Evolutionary conservation across 306 rosid genomes (phyloP), one percentile per base, ranked within the genome.

Genomic region (Cicer pinnatifidum): DNA sequence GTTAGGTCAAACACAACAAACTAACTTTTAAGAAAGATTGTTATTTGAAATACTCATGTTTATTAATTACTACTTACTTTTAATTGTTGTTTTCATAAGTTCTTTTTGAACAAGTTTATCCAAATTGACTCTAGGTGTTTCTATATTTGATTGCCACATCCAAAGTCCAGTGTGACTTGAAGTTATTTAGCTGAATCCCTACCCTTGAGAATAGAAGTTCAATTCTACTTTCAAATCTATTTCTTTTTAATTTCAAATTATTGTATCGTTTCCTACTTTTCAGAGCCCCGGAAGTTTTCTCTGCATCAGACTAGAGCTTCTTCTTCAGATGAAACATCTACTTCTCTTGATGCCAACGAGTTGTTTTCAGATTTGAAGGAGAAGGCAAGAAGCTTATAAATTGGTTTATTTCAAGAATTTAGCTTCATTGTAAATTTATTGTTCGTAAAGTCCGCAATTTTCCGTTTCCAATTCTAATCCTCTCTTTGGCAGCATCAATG

Each of bases 301-400:
- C 78, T 81, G 84, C 76, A 82, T 84, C 90, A 43, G 83, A 78
- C 82, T 68, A 82, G 93, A 80, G 99, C 99, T 64, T 86, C 71
- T 64, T 64, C 93, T 65, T 91, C 99, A 0, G 99, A 95, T 52
- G 99, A 95, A 13, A 80, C 97, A 77, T 88, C 99, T 65, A 46
- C 86, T 75, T 64, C 92, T 33, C 71, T 77, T 15, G 99, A 95
- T 76, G 70, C 91, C 9, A 76, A 69, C 72, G 97, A 95, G 80
- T 71, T 95, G 39, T 50, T 95, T 53, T 38, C 91, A 23, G 99
- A 91, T 89, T 87, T 95, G 93, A 90, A 91, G 91, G 89, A 82
- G 78, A 95, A 95, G 97, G 99, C 91, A 65, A 86, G 87, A 78
- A 77, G 4, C 68, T 61, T 74, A 19, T 35, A 39, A 66, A 67